Percentiles rank a stretch among this genome's conserved stretches.
Conservation (phyloP, 148 eudicot genomes). For the Nyssa sinensis region DNA sequence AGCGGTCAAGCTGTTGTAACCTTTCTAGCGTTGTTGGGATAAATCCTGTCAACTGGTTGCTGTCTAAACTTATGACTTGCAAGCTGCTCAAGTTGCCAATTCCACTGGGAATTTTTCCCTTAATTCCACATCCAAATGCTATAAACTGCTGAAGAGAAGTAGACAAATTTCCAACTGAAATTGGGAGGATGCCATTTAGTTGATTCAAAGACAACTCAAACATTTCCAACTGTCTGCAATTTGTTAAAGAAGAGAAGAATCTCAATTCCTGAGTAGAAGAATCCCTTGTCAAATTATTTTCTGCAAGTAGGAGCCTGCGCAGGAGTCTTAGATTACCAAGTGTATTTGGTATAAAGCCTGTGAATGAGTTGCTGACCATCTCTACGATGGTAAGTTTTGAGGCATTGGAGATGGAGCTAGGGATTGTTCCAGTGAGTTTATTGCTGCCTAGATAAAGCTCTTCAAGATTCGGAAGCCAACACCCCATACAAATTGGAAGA, state of each 20-base stretch:
- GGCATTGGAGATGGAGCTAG: slow-evolving; percentile 24
- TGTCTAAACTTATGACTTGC: slow-evolving; percentile 7
- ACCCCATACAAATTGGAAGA: slow-evolving; percentile 2
- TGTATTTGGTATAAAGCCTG: slow-evolving; percentile 16
- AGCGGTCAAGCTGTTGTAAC: slow-evolving; percentile 12
- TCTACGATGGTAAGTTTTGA: slow-evolving; percentile 11
- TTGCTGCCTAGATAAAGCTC: background rate
- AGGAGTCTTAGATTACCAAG: slow-evolving; percentile 20
- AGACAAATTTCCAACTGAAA: slow-evolving; percentile 24
- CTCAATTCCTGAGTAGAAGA: slow-evolving; percentile 21
- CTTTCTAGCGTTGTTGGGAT: slow-evolving; percentile 27
- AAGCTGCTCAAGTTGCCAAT: slow-evolving; percentile 27
- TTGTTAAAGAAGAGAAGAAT: slow-evolving; percentile 26
- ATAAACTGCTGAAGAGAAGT: slow-evolving; percentile 8
- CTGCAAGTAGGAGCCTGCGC: background rate
- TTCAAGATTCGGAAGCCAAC: background rate
- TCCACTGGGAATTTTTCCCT: slow-evolving; percentile 21
- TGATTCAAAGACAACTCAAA: slow-evolving; percentile 17
- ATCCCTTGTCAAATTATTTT: slow-evolving; percentile 18
- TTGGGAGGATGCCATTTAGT: slow-evolving; percentile 22
- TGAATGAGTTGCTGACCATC: slow-evolving; percentile 9
- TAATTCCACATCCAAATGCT: slow-evolving; percentile 18
- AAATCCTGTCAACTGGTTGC: slow-evolving; percentile 18
- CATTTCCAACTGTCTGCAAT: slow-evolving; percentile 9
- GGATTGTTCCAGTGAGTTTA: slow-evolving; percentile 18